Percentiles rank a stretch among this genome's conserved stretches.
Evolutionary conservation across 2,329 filamentous ascomycete species (phyloP).

Genomic region (Polychaeton citri): DNA sequence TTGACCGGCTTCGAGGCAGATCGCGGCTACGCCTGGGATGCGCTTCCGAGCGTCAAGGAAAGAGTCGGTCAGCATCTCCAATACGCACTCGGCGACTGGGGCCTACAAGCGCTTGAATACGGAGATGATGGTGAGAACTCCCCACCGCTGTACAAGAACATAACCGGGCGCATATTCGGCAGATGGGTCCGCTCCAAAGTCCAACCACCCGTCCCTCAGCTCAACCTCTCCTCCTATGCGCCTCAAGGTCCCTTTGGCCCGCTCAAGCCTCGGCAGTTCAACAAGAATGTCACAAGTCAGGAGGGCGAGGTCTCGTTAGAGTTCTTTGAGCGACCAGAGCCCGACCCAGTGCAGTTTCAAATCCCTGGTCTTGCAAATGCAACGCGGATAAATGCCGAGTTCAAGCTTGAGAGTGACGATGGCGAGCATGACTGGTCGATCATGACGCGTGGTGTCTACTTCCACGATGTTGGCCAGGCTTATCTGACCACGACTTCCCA

Average conservation of each 20-base stretch:
- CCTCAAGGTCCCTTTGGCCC: conserved; percentile 53
- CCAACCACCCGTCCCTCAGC: conserved; percentile 31
- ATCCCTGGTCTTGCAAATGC: conserved; percentile 37
- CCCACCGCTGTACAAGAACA: conserved; percentile 60
- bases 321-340: conserved; percentile 41
- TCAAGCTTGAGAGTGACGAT: conserved; percentile 59
- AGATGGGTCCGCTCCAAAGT: conserved; percentile 53
- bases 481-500: conserved; percentile 82
- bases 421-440: conserved; percentile 68
- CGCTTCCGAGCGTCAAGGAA: conserved; percentile 53
- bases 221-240: conserved; percentile 42
- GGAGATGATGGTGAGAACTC: conserved; percentile 25
- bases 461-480: conserved; percentile 64
- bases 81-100: conserved; percentile 25
- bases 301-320: conserved; percentile 58
- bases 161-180: conserved; percentile 65
- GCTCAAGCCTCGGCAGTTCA: conserved; percentile 42
- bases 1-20: conserved; percentile 63
- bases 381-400: conserved; percentile 54
- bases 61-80: conserved; percentile 46
- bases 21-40: conserved; percentile 67
- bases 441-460: conserved; percentile 72
- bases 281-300: conserved; percentile 65
- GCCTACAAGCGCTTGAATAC: conserved; percentile 17
- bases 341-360: conserved; percentile 16